Evolutionary conservation across 208 protist genomes (phyloP).

Genomic region (Crithidia expoeki): DNA sequence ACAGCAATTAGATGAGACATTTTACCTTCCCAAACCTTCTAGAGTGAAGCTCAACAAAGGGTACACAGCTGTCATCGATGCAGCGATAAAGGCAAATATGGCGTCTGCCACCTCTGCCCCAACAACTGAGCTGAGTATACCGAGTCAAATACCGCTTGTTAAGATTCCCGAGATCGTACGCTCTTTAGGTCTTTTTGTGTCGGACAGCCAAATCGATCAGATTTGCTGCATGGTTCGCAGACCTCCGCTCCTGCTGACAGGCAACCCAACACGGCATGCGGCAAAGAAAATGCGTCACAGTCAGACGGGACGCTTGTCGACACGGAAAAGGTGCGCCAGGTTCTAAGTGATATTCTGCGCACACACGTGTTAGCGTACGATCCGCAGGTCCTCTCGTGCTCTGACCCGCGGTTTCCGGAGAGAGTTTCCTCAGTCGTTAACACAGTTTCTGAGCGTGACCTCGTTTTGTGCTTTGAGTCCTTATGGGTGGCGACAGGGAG

Average conservation of each 20-base stretch:
- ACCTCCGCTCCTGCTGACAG: background rate
- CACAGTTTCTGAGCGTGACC: conserved; percentile 19
- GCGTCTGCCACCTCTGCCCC: background rate
- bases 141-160: conserved; percentile 22
- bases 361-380: conserved; percentile 34
- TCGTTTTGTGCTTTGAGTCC: conserved; percentile 23
- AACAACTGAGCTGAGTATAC: background rate
- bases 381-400: conserved; percentile 24
- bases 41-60: conserved; percentile 12
- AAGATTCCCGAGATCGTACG: conserved; percentile 55
- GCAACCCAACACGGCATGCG: background rate
- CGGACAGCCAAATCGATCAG: conserved; percentile 46
- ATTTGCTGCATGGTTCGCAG: conserved; percentile 27
- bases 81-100: conserved; percentile 22
- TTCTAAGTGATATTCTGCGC: conserved; percentile 31
- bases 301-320: conserved; percentile 4
- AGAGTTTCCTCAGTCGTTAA: conserved; percentile 30
- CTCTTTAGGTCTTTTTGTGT: conserved; percentile 50
- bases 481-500: conserved; percentile 29
- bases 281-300: background rate
- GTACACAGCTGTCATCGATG: conserved; percentile 15
- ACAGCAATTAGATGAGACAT: conserved; percentile 39
- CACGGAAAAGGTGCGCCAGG: conserved; percentile 19
- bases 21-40: conserved; percentile 49
- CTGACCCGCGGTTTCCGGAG: conserved; percentile 26